These are phyloP conservation scores for Orbilia brochopaga DNA, from an alignment of 2,329 filamentous ascomycete species.

Conservation along the genomic window DNA sequence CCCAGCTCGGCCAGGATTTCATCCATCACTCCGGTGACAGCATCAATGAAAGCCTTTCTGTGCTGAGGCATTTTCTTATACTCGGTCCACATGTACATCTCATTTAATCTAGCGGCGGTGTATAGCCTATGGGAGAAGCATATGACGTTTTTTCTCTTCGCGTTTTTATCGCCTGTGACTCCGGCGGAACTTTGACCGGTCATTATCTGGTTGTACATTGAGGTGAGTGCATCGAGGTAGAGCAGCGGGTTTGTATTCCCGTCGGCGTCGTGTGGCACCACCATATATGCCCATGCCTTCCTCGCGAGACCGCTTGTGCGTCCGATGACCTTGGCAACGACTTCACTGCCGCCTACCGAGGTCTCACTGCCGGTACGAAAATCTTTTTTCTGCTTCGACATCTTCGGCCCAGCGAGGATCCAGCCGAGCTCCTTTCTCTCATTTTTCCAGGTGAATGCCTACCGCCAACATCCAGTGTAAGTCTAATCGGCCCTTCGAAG, in stretches of 20 bases:
- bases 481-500: not conserved
- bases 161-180: not conserved
- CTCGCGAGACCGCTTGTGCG: constrained; percentile 18
- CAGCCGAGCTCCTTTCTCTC: constrained; percentile 24
- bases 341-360: constrained; percentile 15
- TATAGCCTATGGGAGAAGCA: constrained; percentile 22
- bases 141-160: constrained; percentile 21
- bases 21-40: constrained; percentile 20
- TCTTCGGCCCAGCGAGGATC: constrained; percentile 26
- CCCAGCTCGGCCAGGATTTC: constrained; percentile 31
- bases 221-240: constrained; percentile 30
- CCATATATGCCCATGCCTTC: constrained; percentile 22
- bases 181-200: not conserved
- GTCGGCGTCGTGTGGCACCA: constrained; percentile 26
- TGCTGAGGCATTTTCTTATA: constrained; percentile 8
- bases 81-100: constrained; percentile 32
- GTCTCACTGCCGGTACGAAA: not conserved
- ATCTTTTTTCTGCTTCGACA: constrained; percentile 15
- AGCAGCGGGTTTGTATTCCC: constrained; percentile 18
- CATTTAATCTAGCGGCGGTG: constrained; percentile 11
- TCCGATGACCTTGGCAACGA: constrained; percentile 32
- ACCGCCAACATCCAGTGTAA: not conserved
- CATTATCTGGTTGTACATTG: constrained; percentile 40
- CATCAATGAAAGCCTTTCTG: constrained; percentile 30
- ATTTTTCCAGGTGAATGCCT: constrained; percentile 22